Conservation (phyloP, 345 rosid species). For the Physaria fendleri region DNA sequence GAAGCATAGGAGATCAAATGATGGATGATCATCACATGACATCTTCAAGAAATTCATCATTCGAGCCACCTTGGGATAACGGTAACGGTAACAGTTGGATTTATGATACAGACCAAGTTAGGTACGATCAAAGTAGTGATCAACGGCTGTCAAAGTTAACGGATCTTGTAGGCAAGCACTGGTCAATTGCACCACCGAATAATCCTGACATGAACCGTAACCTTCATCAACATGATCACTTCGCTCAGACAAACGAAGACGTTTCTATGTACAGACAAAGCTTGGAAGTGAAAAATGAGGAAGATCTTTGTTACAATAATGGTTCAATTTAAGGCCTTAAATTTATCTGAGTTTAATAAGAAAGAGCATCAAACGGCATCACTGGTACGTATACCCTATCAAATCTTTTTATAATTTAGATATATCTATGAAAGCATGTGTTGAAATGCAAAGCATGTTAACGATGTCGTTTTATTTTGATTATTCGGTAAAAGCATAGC, state of each 20-base stretch:
- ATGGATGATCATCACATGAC: conserved; percentile 32
- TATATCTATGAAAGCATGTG: too few species aligned
- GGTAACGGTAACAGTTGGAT: conserved; percentile 37
- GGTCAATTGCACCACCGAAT: conserved; percentile 66
- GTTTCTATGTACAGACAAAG: conserved; percentile 34
- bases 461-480: neutral
- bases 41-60: conserved; percentile 45
- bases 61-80: conserved; percentile 39
- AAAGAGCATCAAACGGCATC: conserved; percentile 39
- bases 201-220: conserved; percentile 37
- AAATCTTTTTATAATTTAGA: neutral
- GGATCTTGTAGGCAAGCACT: conserved; percentile 48
- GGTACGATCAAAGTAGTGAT: conserved; percentile 30
- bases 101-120: conserved; percentile 30
- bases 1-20: conserved; percentile 50
- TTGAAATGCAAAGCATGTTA: neutral
- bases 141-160: conserved; percentile 45
- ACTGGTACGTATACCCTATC: conserved; percentile 29
- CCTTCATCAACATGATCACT: conserved; percentile 26
- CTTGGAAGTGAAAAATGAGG: conserved; percentile 25
- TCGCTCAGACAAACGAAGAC: conserved; percentile 28
- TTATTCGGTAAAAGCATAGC: neutral
- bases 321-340: conserved; percentile 38
- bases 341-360: conserved; percentile 46
- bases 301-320: conserved; percentile 32